phyloP scores from a whole-genome alignment of 129 eudicot species.

The Scalesia atractyloides region DNA sequence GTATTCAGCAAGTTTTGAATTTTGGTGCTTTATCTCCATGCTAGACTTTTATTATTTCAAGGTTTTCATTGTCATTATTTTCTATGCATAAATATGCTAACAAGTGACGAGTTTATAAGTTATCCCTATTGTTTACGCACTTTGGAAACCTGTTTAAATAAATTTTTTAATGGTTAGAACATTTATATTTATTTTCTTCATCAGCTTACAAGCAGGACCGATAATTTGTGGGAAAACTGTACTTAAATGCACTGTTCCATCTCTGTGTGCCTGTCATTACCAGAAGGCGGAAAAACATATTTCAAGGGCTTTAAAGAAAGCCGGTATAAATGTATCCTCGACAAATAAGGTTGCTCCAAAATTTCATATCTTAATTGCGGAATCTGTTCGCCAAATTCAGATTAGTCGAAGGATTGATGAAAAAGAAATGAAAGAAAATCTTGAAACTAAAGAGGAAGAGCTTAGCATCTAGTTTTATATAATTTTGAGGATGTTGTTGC shows the following conservation, averaged over 20 bases:
- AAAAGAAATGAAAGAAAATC: conserved; percentile 40
- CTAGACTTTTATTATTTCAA: neutral
- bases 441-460: conserved; percentile 47
- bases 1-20: too few species aligned
- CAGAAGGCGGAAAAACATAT: conserved; percentile 73
- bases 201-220: conserved; percentile 78
- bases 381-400: too few species aligned
- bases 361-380: conserved; percentile 67
- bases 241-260: conserved; percentile 63
- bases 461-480: conserved; percentile 38
- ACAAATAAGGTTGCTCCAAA: conserved; percentile 74
- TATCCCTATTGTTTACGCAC: neutral
- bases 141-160: too few species aligned
- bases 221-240: conserved; percentile 75
- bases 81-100: neutral
- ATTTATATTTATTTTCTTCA: neutral
- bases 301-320: conserved; percentile 68
- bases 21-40: neutral
- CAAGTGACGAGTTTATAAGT: neutral
- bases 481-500: too few species aligned
- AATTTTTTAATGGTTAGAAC: too few species aligned
- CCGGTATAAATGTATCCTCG: conserved; percentile 56
- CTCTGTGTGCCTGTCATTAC: conserved; percentile 60
- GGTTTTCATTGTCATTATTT: neutral
- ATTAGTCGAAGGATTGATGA: too few species aligned